Conservation (phyloP, 163 green algal species). For the Chlorella variabilis region DNA sequence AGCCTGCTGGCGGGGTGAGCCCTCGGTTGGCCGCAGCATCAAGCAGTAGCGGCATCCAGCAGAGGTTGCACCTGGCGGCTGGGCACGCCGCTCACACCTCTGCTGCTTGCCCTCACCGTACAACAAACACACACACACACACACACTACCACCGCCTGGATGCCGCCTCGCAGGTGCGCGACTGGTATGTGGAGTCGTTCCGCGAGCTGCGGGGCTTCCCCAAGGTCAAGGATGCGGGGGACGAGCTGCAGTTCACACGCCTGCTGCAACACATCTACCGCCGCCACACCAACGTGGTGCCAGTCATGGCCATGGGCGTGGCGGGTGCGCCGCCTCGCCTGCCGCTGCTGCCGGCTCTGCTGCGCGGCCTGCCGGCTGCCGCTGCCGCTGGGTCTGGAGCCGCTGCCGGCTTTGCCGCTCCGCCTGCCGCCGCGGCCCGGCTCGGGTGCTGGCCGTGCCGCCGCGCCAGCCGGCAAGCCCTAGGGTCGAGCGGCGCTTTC, state of each 20-base stretch:
- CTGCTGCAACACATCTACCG: conserved; percentile 78
- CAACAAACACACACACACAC: too few relatives aligned
- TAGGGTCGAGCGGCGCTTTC: too few relatives aligned
- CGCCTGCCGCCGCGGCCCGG: not conserved
- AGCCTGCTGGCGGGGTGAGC: too few relatives aligned
- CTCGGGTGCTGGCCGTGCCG: too few relatives aligned
- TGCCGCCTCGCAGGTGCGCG: conserved; percentile 69
- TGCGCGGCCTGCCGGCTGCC: not conserved
- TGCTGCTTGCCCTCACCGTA: too few relatives aligned
- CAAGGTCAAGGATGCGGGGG: conserved; percentile 60
- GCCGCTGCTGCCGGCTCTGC: not conserved
- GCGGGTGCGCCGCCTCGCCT: conserved; percentile 42
- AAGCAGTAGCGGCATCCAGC: too few relatives aligned
- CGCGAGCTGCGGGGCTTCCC: conserved; percentile 88
- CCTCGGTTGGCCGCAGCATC: too few relatives aligned
- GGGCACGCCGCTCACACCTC: too few relatives aligned
- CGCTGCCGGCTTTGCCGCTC: not conserved
- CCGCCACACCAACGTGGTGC: conserved; percentile 95
- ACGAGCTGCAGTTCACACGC: conserved; percentile 92
- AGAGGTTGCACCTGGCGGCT: too few relatives aligned
- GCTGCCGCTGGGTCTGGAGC: not conserved
- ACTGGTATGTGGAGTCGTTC: conserved; percentile 99
- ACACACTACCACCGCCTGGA: too few relatives aligned
- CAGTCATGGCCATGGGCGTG: conserved; percentile 90
- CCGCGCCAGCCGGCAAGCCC: too few relatives aligned